A percentile compares a stretch with the other conserved stretches of the same genome.
phyloP scores from a whole-genome alignment of 192 early-diverging fungal species.

The Coemansia sp. region DNA sequence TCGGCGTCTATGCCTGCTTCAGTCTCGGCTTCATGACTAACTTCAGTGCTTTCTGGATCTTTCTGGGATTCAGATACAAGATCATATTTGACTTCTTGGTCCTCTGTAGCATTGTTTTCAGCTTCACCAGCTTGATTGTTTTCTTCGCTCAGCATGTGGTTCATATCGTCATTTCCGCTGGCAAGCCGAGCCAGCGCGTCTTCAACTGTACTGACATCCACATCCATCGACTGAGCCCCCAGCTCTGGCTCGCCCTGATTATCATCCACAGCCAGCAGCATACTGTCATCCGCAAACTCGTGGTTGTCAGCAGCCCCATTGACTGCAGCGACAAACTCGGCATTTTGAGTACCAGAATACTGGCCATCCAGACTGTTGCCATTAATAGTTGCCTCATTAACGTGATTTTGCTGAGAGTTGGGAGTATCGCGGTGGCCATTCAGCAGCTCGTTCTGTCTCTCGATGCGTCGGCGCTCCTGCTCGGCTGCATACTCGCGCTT shows the following conservation, averaged over 20 bases:
- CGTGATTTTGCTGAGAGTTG: neutral
- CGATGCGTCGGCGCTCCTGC: slow-evolving; percentile 27
- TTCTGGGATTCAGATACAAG: neutral
- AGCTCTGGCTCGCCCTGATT: slow-evolving; percentile 11
- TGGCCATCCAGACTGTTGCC: neutral
- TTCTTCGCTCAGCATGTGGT: neutral
- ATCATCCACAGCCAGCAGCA: slow-evolving; percentile 23
- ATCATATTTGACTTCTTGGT: neutral
- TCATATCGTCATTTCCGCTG: neutral
- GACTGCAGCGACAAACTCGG: neutral
- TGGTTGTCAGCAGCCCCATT: slow-evolving; percentile 2
- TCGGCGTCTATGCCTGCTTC: neutral
- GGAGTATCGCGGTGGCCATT: neutral
- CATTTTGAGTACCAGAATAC: neutral
- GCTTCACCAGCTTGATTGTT: neutral
- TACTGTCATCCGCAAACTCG: slow-evolving; percentile 12
- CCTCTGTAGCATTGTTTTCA: neutral
- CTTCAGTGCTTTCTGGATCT: neutral
- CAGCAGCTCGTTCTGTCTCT: slow-evolving; percentile 13
- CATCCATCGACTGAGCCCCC: slow-evolving; percentile 32
- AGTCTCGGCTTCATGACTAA: neutral
- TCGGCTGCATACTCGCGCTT: slow-evolving; percentile 42
- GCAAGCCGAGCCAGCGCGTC: slow-evolving; percentile 49
- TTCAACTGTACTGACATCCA: slow-evolving; percentile 41
- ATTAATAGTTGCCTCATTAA: neutral